Evolutionary conservation across 352 stramenopile species (phyloP).

Genomic region (Albugo laibachii): DNA sequence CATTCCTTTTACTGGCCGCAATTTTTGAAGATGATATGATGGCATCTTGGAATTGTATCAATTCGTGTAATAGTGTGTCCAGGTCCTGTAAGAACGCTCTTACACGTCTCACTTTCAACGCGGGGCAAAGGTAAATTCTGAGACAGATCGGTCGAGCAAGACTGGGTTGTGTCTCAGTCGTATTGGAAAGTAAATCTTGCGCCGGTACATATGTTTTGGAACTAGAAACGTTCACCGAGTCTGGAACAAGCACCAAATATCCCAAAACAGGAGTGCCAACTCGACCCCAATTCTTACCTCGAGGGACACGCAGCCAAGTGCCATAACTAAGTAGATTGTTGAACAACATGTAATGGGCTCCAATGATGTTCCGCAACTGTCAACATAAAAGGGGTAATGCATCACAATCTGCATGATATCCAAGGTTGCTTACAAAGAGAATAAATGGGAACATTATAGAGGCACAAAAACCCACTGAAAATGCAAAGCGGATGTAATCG

Average conservation of each 20-base stretch:
- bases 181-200: slow-evolving; percentile 23
- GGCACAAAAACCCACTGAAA: slow-evolving; percentile 51
- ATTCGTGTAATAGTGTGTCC: slow-evolving; percentile 17
- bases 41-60: too few relatives aligned
- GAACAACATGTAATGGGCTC: slow-evolving; percentile 58
- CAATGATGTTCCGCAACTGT: slow-evolving; percentile 48
- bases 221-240: slow-evolving; percentile 22
- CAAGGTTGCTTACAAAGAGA: slow-evolving; percentile 17
- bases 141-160: slow-evolving; percentile 32
- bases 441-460: slow-evolving; percentile 31
- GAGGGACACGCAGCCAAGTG: slow-evolving; percentile 21
- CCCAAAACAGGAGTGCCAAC: slow-evolving; percentile 38
- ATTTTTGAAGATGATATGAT: too few relatives aligned
- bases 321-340: slow-evolving; percentile 42
- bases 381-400: background rate
- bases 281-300: slow-evolving; percentile 16
- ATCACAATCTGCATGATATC: background rate
- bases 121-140: slow-evolving; percentile 20
- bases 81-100: slow-evolving; percentile 44
- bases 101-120: slow-evolving; percentile 14
- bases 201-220: slow-evolving; percentile 41
- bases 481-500: slow-evolving; percentile 23
- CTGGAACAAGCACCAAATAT: slow-evolving; percentile 27
- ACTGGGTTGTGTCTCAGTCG: slow-evolving; percentile 26
- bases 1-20: too few relatives aligned